These are phyloP conservation scores for Acer yangbiense DNA, from an alignment of 345 rosid species.

Conservation along the genomic window DNA sequence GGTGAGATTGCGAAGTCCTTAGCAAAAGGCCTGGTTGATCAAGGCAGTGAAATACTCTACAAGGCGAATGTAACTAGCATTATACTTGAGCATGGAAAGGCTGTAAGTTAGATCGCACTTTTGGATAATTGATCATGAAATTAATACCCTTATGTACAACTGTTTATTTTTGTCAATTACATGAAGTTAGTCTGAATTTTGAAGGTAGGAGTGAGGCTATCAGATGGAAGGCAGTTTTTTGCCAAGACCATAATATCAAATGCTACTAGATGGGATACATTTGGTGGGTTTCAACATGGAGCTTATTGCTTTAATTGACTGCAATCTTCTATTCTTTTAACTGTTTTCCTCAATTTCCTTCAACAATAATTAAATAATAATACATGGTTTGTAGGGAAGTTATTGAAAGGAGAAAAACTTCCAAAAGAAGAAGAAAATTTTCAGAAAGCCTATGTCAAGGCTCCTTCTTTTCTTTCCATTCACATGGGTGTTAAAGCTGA, in stretches of 20 bases:
- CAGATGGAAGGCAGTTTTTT: constrained; percentile 79
- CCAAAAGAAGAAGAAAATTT: constrained; percentile 91
- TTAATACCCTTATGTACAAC: constrained; percentile 3
- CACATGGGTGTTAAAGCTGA: constrained; percentile 94
- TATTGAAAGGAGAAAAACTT: constrained; percentile 76
- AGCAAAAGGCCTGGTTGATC: constrained; percentile 73
- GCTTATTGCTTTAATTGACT: neutral
- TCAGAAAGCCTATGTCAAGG: constrained; percentile 85
- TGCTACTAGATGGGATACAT: constrained; percentile 99
- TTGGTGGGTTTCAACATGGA: constrained; percentile 57
- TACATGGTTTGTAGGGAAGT: constrained; percentile 57
- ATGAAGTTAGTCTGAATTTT: constrained; percentile 20
- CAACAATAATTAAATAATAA: neutral
- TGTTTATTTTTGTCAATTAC: constrained; percentile 16
- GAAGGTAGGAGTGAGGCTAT: constrained; percentile 86
- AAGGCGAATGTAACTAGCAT: constrained; percentile 76
- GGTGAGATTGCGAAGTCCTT: constrained; percentile 90
- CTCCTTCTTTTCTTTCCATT: constrained; percentile 97
- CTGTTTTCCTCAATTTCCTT: neutral
- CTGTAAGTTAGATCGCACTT: constrained; percentile 55
- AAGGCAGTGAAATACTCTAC: constrained; percentile 85
- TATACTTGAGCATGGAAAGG: constrained; percentile 76
- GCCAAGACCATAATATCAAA: constrained; percentile 83
- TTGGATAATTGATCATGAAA: constrained; percentile 8
- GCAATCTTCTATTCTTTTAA: neutral